These are phyloP conservation scores for Boletus sp. DNA, from an alignment of 768 basidiomycete genomes.

Conservation along the genomic window DNA sequence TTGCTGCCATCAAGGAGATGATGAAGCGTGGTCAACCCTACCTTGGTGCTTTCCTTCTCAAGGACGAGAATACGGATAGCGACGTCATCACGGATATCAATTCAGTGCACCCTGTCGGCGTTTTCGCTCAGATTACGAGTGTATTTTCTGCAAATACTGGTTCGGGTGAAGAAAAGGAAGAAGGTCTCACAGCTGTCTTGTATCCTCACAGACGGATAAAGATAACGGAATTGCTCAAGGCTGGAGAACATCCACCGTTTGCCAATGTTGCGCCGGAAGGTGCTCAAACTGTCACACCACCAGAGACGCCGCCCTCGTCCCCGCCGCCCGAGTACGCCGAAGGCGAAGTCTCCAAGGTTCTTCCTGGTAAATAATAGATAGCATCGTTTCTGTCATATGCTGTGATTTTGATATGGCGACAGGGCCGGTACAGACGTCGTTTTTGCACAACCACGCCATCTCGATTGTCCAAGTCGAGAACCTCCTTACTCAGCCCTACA, in stretches of 20 bases:
- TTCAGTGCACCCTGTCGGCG: constrained; percentile 89
- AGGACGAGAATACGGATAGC: constrained; percentile 89
- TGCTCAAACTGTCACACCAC: constrained; percentile 44
- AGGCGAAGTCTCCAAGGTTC: constrained; percentile 23
- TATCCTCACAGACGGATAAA: constrained; percentile 91
- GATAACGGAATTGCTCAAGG: constrained; percentile 83
- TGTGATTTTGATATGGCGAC: constrained; percentile 7
- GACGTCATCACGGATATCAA: constrained; percentile 88
- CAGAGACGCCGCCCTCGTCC: constrained; percentile 37
- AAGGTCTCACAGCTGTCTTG: constrained; percentile 90
- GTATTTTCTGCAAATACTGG: constrained; percentile 66
- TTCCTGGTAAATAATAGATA: constrained; percentile 17
- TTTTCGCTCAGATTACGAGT: constrained; percentile 96
- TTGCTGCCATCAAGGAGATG: constrained; percentile 93
- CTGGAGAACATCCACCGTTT: constrained; percentile 42
- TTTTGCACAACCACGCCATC: constrained; percentile 76
- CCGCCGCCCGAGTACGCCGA: constrained; percentile 20
- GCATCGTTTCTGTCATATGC: neutral
- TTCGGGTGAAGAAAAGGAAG: constrained; percentile 68
- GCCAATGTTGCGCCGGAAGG: constrained; percentile 41
- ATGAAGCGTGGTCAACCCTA: constrained; percentile 97
- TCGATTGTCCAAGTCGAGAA: constrained; percentile 91
- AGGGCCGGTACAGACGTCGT: constrained; percentile 78
- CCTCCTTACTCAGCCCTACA: constrained; percentile 74
- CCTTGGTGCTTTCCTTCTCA: constrained; percentile 93